These are phyloP conservation scores for Mentha longifolia DNA, from an alignment of 257 asterid genomes.

Conservation along the genomic window DNA sequence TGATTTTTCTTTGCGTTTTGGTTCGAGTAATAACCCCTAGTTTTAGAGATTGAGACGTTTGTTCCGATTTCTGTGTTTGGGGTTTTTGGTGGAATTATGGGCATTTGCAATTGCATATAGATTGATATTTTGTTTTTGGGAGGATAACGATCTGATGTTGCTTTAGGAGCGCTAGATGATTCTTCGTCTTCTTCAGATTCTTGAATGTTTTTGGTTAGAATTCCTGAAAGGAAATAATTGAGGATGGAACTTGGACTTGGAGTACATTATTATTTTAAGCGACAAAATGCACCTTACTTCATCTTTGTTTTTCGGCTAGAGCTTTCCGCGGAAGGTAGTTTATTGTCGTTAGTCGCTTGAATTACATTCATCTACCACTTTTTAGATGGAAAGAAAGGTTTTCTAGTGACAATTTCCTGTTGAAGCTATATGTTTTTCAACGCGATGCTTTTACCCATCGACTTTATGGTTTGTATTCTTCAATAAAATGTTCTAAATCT, in stretches of 20 bases:
- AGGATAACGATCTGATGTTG: neutral
- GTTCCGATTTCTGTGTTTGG: neutral
- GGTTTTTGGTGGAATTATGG: slow-evolving; percentile 13
- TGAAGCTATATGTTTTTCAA: neutral
- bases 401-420: neutral
- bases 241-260: neutral
- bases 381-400: neutral
- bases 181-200: slow-evolving; percentile 17
- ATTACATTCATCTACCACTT: neutral
- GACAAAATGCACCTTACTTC: neutral
- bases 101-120: neutral
- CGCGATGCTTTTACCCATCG: neutral
- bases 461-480: neutral
- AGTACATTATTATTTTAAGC: slow-evolving; percentile 1
- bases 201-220: neutral
- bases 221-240: neutral
- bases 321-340: slow-evolving; percentile 1
- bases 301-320: neutral
- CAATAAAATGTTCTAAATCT: too few species aligned
- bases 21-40: neutral
- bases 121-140: neutral
- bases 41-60: neutral
- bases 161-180: neutral
- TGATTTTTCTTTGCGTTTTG: slow-evolving; percentile 2
- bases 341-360: neutral